Evolutionary conservation across 2,329 filamentous ascomycete species (phyloP).

Genomic region (Falciphora oryzae): DNA sequence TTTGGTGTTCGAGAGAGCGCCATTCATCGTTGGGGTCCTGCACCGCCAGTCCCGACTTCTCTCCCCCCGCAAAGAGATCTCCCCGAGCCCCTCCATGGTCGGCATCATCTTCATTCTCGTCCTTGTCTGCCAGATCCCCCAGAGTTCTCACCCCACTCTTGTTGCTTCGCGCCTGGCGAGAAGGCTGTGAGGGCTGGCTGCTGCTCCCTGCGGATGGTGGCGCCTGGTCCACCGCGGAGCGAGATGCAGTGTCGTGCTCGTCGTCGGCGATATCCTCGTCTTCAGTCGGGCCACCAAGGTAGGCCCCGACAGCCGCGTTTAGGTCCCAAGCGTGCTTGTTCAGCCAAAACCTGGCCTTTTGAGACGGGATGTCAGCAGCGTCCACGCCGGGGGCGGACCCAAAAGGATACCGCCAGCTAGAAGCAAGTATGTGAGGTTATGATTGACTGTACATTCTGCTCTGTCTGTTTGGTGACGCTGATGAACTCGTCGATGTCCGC

Average conservation of each 20-base stretch:
- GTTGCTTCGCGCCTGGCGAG: not conserved
- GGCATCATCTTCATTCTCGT: constrained; percentile 54
- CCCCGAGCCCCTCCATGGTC: constrained; percentile 52
- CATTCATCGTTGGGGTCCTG: constrained; percentile 46
- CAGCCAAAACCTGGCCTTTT: too few relatives aligned
- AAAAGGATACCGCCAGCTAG: too few relatives aligned
- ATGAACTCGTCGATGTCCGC: too few relatives aligned
- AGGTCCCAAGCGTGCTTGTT: not conserved
- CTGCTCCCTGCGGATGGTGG: not conserved
- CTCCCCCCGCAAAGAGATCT: constrained; percentile 77
- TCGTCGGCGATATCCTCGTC: too few relatives aligned
- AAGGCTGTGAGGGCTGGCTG: not conserved
- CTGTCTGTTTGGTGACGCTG: not conserved
- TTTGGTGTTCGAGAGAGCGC: too few relatives aligned
- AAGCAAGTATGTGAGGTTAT: too few relatives aligned
- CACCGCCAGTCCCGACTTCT: constrained; percentile 70
- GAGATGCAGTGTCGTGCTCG: too few relatives aligned
- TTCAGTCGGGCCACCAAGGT: not conserved
- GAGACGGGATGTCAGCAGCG: too few relatives aligned
- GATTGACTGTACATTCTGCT: not conserved
- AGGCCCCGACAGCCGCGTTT: not conserved
- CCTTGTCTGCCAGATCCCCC: constrained; percentile 25
- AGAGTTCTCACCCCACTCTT: not conserved
- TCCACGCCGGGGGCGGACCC: too few relatives aligned
- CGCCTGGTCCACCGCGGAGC: not conserved